Percentiles rank a stretch among this genome's conserved stretches.
These are phyloP conservation scores for Bolboschoenoplectus hybrid DNA, from an alignment of 202 grass and related monocot species.

Conservation along the genomic window DNA sequence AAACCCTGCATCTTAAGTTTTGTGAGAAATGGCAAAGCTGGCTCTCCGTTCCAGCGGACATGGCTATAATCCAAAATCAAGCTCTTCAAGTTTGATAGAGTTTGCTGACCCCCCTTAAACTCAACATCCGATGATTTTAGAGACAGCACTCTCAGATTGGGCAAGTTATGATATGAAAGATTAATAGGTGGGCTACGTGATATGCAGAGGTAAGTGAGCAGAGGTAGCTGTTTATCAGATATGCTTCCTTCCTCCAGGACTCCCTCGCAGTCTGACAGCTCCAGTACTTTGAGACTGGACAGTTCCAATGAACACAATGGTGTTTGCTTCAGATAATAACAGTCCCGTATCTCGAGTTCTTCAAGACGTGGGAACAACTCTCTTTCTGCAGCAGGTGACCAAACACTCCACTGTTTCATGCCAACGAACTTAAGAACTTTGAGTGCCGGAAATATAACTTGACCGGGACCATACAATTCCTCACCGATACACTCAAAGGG, in stretches of 20 bases:
- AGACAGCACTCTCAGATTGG: not conserved
- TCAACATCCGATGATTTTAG: not conserved
- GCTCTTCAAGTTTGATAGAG: not conserved
- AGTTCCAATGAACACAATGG: not conserved
- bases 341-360: not conserved
- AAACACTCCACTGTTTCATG: slow-evolving; percentile 44
- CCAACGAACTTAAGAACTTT: slow-evolving; percentile 33
- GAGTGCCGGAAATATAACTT: slow-evolving; percentile 43
- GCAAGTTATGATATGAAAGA: not conserved
- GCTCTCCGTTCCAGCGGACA: not conserved
- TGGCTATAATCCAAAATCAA: not conserved
- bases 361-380: slow-evolving; percentile 1
- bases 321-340: not conserved
- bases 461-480: slow-evolving; percentile 40
- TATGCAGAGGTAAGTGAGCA: not conserved
- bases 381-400: slow-evolving; percentile 31
- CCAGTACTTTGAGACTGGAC: not conserved
- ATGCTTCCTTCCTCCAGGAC: not conserved
- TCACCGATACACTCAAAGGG: slow-evolving; percentile 34
- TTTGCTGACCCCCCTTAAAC: not conserved
- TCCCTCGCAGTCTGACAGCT: not conserved
- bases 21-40: not conserved
- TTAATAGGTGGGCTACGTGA: not conserved
- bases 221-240: not conserved
- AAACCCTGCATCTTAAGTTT: no score